Evolutionary conservation across 1,284 basidiomycete species (phyloP).

Genomic region (Phylloporus sp.): DNA sequence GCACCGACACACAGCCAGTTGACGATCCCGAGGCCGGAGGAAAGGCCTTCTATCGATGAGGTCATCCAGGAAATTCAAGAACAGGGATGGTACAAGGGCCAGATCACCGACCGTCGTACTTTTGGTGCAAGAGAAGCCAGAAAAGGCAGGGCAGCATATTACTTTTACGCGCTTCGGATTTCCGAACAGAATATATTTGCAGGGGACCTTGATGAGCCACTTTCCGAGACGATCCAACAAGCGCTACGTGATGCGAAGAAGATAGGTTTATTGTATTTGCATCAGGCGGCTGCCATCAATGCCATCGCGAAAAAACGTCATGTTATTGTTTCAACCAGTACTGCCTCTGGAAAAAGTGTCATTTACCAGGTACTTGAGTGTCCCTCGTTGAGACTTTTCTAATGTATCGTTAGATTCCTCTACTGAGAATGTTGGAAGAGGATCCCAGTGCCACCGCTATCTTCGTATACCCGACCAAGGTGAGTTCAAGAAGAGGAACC

Average conservation of each 20-base stretch:
- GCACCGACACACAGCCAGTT: conserved; percentile 5
- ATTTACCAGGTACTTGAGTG: conserved; percentile 72
- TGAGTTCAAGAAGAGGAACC: conserved; percentile 20
- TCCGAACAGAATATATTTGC: background rate
- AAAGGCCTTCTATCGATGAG: conserved; percentile 60
- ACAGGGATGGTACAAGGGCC: conserved; percentile 68
- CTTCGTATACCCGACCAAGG: conserved; percentile 92
- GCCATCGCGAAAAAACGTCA: conserved; percentile 64
- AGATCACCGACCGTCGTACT: conserved; percentile 63
- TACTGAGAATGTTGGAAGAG: conserved; percentile 70
- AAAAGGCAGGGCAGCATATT: conserved; percentile 47
- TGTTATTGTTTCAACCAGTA: conserved; percentile 90
- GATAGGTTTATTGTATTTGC: conserved; percentile 74
- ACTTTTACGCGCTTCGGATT: background rate
- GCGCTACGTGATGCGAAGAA: conserved; percentile 68
- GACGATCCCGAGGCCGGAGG: conserved; percentile 50
- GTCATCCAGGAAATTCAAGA: conserved; percentile 62
- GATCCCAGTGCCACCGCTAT: conserved; percentile 72
- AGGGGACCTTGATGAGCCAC: conserved; percentile 58
- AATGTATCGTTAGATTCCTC: conserved; percentile 60
- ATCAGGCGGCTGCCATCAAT: conserved; percentile 81
- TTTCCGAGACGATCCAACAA: conserved; percentile 60
- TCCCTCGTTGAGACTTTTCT: background rate
- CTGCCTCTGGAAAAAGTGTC: conserved; percentile 91
- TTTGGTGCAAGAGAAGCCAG: conserved; percentile 56